These are phyloP conservation scores for Pseudogymnoascus sp. DNA, from an alignment of 2,329 filamentous ascomycete species.

Conservation along the genomic window DNA sequence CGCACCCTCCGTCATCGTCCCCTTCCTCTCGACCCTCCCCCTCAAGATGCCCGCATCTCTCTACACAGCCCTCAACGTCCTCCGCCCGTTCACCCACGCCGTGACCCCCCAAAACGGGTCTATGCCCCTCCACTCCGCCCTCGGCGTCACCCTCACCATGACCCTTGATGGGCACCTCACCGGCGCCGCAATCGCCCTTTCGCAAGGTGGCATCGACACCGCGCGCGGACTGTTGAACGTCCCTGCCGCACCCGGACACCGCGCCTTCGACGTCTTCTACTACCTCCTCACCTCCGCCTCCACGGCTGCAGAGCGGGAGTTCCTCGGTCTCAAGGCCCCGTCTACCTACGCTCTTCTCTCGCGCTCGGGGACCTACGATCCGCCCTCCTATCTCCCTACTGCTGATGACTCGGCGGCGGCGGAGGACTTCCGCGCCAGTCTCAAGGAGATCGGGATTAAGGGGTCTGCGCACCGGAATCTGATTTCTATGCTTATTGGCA, in stretches of 20 bases:
- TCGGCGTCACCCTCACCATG: conserved; percentile 76
- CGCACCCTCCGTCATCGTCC: conserved; percentile 73
- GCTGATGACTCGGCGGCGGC: conserved; percentile 88
- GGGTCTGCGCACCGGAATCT: conserved; percentile 75
- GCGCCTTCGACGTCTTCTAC: conserved; percentile 97
- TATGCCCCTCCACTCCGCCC: conserved; percentile 68
- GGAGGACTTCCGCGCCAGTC: conserved; percentile 80
- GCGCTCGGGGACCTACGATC: conserved; percentile 76
- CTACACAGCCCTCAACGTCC: conserved; percentile 70
- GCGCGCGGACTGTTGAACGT: conserved; percentile 72
- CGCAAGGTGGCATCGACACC: conserved; percentile 83
- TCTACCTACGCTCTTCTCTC: conserved; percentile 73
- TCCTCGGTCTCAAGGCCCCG: conserved; percentile 70
- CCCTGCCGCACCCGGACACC: conserved; percentile 71
- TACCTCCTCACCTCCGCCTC: conserved; percentile 91
- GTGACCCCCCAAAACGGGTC: conserved; percentile 89
- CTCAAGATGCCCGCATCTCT: conserved; percentile 69
- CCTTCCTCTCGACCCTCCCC: conserved; percentile 76
- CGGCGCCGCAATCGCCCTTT: conserved; percentile 68
- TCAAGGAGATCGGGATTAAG: conserved; percentile 92
- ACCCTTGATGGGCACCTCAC: conserved; percentile 74
- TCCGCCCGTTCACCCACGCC: conserved; percentile 80
- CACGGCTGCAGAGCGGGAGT: conserved; percentile 81
- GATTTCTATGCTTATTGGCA: conserved; percentile 75
- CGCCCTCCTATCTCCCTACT: conserved; percentile 82